These are phyloP conservation scores for Garcia nutans DNA, from an alignment of 345 rosid genomes.

Conservation along the genomic window DNA sequence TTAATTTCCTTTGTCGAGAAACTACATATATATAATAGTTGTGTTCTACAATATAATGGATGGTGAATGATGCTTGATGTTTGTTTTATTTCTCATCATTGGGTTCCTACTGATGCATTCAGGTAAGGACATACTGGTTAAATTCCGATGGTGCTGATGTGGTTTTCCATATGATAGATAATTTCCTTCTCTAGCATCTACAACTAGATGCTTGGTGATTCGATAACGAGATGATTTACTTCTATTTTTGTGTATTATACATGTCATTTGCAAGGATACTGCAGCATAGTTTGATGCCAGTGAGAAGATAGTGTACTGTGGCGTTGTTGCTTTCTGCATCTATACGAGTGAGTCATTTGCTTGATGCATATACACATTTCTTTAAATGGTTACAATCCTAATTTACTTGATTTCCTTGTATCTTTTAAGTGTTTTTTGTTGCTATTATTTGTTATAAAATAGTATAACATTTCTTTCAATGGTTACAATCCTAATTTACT, in stretches of 20 bases:
- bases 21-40: background rate
- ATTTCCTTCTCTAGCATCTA: constrained; percentile 51
- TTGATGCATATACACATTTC: background rate
- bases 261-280: constrained; percentile 14
- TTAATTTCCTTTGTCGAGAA: background rate
- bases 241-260: constrained; percentile 18
- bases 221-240: constrained; percentile 14
- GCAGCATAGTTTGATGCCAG: background rate
- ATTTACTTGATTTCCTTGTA: background rate
- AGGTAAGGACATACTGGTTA: constrained; percentile 91
- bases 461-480: too few relatives aligned
- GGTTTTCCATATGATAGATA: constrained; percentile 83
- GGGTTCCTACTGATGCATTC: constrained; percentile 24
- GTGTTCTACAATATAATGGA: background rate
- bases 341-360: background rate
- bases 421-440: too few relatives aligned
- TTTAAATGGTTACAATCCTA: background rate
- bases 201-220: background rate
- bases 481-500: too few relatives aligned
- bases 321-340: constrained; percentile 10
- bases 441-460: too few relatives aligned
- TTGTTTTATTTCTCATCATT: background rate
- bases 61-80: background rate
- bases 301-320: constrained; percentile 8
- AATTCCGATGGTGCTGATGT: constrained; percentile 94